Evolutionary conservation across 2,329 filamentous ascomycete species (phyloP).

Genomic region (Talaromyces sp.): DNA sequence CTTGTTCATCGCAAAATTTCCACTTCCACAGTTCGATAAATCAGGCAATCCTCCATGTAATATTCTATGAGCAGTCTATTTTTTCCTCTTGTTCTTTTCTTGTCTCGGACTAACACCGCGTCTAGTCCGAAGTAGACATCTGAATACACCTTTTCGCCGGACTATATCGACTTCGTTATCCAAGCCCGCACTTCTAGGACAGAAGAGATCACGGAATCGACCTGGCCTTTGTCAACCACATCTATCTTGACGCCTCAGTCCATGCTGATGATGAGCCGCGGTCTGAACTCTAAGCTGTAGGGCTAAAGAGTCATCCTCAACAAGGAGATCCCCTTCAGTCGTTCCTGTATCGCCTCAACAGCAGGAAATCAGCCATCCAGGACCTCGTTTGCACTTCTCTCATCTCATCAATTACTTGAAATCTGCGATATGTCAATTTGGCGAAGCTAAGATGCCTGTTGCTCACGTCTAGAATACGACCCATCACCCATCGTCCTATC

Average conservation of each 20-base stretch:
- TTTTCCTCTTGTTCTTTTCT: not conserved
- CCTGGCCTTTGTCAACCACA: not conserved
- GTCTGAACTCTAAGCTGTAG: not conserved
- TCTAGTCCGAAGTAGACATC: not conserved
- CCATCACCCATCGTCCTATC: not conserved
- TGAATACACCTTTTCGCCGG: not conserved
- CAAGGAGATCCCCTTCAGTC: not conserved
- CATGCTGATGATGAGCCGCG: not conserved
- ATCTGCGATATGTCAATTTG: not conserved
- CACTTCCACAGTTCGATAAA: not conserved
- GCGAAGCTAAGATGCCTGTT: not conserved
- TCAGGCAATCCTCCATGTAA: not conserved
- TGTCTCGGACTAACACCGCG: not conserved
- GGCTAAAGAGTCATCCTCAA: not conserved
- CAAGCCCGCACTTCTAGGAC: no score
- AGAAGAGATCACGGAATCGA: not conserved
- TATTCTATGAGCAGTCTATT: no score
- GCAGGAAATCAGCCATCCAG: not conserved
- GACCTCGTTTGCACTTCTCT: not conserved
- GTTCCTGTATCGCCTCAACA: not conserved
- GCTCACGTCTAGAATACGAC: not conserved
- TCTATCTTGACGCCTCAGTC: not conserved
- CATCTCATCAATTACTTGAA: not conserved
- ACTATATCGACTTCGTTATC: no score
- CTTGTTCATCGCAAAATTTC: not conserved